These are phyloP conservation scores for Scutellaria minor DNA, from an alignment of 257 asterid genomes.

Conservation along the genomic window DNA sequence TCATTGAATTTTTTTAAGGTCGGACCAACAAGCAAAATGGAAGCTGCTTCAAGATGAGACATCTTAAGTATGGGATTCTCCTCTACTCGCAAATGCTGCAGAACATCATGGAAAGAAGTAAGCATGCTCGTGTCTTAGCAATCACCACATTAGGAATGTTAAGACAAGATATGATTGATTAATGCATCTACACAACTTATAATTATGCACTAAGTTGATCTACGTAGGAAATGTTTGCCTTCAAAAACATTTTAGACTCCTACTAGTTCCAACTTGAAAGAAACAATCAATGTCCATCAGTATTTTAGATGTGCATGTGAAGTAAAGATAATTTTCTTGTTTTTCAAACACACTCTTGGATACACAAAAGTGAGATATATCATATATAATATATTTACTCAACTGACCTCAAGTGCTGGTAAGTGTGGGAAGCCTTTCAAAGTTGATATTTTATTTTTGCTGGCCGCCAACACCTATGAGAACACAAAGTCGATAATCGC, in stretches of 20 bases:
- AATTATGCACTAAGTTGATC: slow-evolving; percentile 19
- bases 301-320: slow-evolving; percentile 14
- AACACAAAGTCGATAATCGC: slow-evolving; percentile 25
- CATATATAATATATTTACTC: slow-evolving; percentile 5
- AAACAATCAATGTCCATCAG: slow-evolving; percentile 1
- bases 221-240: neutral
- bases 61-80: slow-evolving; percentile 97
- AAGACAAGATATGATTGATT: slow-evolving; percentile 15
- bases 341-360: neutral
- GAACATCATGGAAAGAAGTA: slow-evolving; percentile 35
- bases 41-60: slow-evolving; percentile 93
- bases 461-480: slow-evolving; percentile 92
- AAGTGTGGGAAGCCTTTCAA: slow-evolving; percentile 95
- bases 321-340: slow-evolving; percentile 15
- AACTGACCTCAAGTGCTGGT: slow-evolving; percentile 95
- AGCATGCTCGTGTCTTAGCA: slow-evolving; percentile 12
- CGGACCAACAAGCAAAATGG: slow-evolving; percentile 93
- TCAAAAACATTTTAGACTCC: slow-evolving; percentile 13
- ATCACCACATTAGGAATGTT: slow-evolving; percentile 17
- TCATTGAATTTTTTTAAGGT: slow-evolving; percentile 95
- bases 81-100: slow-evolving; percentile 98
- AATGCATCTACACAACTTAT: slow-evolving; percentile 10
- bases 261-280: slow-evolving; percentile 17
- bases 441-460: slow-evolving; percentile 95
- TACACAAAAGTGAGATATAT: neutral